Conservation (phyloP, 108 stramenopile species). For the Chaetoceros tenuissimus region DNA sequence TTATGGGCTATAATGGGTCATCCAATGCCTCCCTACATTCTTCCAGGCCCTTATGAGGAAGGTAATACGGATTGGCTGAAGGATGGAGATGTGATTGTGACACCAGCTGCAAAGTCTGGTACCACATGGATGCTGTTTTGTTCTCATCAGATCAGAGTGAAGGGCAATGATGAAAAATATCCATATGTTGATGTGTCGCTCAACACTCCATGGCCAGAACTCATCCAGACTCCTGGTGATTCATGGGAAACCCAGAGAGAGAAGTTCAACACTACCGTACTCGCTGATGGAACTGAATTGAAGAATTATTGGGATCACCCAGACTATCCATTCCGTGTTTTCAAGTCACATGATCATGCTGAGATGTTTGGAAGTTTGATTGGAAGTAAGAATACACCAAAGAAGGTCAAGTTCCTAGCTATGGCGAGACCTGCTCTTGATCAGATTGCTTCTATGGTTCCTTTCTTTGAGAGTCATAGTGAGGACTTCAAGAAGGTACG, state of each 20-base stretch:
- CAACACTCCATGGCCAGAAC: slow-evolving; percentile 29
- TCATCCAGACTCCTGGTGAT: slow-evolving; percentile 19
- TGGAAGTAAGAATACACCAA: slow-evolving; percentile 15
- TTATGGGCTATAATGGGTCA: slow-evolving; percentile 31
- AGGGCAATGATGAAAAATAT: slow-evolving; percentile 24
- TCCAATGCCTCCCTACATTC: slow-evolving; percentile 31
- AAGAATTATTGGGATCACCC: slow-evolving; percentile 35
- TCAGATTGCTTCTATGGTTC: slow-evolving; percentile 18
- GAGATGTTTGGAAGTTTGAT: slow-evolving; percentile 13
- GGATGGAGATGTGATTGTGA: slow-evolving; percentile 37
- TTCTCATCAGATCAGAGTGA: slow-evolving; percentile 36
- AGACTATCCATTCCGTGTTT: slow-evolving; percentile 35
- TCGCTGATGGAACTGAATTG: slow-evolving; percentile 17
- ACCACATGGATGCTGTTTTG: slow-evolving; percentile 37
- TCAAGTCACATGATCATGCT: slow-evolving; percentile 32
- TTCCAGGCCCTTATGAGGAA: slow-evolving; percentile 19
- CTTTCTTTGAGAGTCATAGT: slow-evolving; percentile 24
- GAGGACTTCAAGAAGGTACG: slow-evolving; percentile 19
- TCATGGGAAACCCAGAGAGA: slow-evolving; percentile 28
- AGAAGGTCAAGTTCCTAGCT: slow-evolving; percentile 35
- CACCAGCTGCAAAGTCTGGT: slow-evolving; percentile 26
- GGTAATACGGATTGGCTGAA: slow-evolving; percentile 11
- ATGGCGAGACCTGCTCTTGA: slow-evolving; percentile 36
- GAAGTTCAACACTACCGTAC: slow-evolving; percentile 26
- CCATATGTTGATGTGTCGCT: slow-evolving; percentile 16